phyloP scores from a whole-genome alignment of 2,329 filamentous ascomycete species.

The Elsinoe australis region DNA sequence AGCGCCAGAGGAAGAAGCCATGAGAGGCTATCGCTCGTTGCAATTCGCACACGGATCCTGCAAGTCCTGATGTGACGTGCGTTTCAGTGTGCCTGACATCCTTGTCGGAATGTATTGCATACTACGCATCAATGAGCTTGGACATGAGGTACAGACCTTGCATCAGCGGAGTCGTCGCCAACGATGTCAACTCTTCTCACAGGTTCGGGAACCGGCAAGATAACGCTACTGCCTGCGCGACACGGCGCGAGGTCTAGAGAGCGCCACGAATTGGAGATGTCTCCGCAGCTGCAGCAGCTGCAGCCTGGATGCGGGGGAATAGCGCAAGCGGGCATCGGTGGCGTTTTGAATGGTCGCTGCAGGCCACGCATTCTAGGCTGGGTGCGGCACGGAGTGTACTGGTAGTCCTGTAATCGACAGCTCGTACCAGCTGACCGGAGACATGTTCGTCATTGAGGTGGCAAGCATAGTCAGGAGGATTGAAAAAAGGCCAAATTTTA shows the following conservation, averaged over 20 bases:
- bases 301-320: neutral
- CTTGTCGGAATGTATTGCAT: too few species aligned
- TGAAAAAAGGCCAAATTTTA: too few species aligned
- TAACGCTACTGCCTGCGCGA: slow-evolving; percentile 3
- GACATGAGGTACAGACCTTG: too few species aligned
- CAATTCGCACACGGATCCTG: too few species aligned
- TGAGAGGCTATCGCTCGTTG: neutral
- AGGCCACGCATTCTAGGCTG: neutral
- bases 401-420: neutral
- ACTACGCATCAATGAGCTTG: too few species aligned
- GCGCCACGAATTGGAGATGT: neutral
- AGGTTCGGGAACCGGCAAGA: slow-evolving; percentile 11
- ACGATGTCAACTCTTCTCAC: too few species aligned
- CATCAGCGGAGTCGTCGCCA: too few species aligned
- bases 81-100: neutral
- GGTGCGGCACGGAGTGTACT: neutral
- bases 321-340: slow-evolving; percentile 1
- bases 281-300: slow-evolving; percentile 6
- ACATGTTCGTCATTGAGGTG: neutral
- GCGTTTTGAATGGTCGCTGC: slow-evolving; percentile 9
- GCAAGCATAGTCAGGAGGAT: too few species aligned
- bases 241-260: slow-evolving; percentile 3
- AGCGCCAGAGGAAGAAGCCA: slow-evolving; percentile 3
- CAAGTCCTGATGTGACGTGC: neutral
- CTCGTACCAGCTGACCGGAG: neutral